Evolutionary conservation across 1,284 basidiomycete genomes (phyloP), one percentile per base, ranked within the genome.

Genomic region (Cryptococcus sp.): DNA sequence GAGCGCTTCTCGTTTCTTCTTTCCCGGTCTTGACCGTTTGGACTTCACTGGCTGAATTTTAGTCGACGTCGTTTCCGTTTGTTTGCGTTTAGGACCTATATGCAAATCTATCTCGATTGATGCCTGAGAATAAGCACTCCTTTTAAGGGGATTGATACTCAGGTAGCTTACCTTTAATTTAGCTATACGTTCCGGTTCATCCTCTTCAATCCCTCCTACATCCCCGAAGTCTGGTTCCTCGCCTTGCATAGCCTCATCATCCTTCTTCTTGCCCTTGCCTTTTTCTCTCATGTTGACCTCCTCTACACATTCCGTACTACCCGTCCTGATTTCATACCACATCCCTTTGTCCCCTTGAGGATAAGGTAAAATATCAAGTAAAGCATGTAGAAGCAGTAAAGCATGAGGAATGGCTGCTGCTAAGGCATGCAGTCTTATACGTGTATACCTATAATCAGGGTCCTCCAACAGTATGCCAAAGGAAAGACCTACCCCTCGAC

Each of bases 321-420:
- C 85, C 0, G 90, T 92, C 14, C 76, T 76, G 31, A 88, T 78
- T 60, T 88, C 82, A 34, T 82, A 82, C 79, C 31, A 92, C 82
- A 63, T 88, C 82, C 56, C 83, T 77, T 47, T 75, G 61, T 61
- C 59, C 4, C 70, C 69, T 24, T 52, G 41, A 0, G 83, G 65
- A 66, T 81, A 89, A 0, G 89, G 88, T 19, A 93, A 78, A 48
- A 87, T 83, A 9, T 82, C 78, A 1, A 89, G 84, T 5, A 93
- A 77, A 16, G 88, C 85, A 14, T 85, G 80, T 4, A 83, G 76
- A 2, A 93, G 79, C 36, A 85, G 81, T 24, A 88, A 74, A 14
- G 90, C 81, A 63, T 87, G 87, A 1, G 90, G 88, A 49, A 93
- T 91, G 0, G 90, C 90, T 2, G 91, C 88, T 22, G 87, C 86